Conservation (phyloP, 2,329 filamentous ascomycete species). For the Phialemonium atrogriseum region DNA sequence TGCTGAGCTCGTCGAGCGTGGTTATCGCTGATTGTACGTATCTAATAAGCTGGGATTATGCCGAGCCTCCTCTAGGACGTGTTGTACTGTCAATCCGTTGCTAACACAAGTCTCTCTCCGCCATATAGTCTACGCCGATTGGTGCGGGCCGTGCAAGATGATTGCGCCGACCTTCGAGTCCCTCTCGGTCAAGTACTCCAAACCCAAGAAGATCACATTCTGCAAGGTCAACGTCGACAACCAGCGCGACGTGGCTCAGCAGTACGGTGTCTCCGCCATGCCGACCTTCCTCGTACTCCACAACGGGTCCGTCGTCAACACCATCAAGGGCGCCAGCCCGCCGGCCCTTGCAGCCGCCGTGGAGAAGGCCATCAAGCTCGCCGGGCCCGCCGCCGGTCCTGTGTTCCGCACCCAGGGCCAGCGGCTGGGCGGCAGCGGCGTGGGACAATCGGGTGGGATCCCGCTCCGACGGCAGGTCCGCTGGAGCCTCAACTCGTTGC, state of each 20-base stretch:
- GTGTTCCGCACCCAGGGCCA: conserved; percentile 48
- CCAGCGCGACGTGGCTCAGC: conserved; percentile 67
- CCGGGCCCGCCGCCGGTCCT: conserved; percentile 32
- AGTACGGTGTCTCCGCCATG: conserved; percentile 77
- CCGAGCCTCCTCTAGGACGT: too few species aligned
- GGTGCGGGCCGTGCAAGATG: conserved; percentile 89
- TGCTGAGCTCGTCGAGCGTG: conserved; percentile 65
- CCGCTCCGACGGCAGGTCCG: conserved; percentile 12
- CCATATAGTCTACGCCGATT: conserved; percentile 77
- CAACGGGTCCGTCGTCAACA: conserved; percentile 62
- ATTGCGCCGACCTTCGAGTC: conserved; percentile 86
- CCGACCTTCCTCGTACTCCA: conserved; percentile 93
- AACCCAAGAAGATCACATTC: conserved; percentile 78
- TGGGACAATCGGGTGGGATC: conserved; percentile 9
- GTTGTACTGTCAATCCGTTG: conserved; percentile 8
- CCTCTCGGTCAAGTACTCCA: conserved; percentile 69
- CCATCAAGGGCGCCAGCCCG: conserved; percentile 74
- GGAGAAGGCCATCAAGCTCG: conserved; percentile 56
- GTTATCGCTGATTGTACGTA: conserved; percentile 87
- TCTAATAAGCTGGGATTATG: too few species aligned
- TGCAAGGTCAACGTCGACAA: conserved; percentile 85
- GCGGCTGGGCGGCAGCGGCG: conserved; percentile 40
- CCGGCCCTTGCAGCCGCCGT: conserved; percentile 68
- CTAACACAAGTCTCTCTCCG: conserved; percentile 13
- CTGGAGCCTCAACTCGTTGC: conserved; percentile 31